phyloP scores from a whole-genome alignment of 768 basidiomycete genomes.

The Suillus luteus region DNA sequence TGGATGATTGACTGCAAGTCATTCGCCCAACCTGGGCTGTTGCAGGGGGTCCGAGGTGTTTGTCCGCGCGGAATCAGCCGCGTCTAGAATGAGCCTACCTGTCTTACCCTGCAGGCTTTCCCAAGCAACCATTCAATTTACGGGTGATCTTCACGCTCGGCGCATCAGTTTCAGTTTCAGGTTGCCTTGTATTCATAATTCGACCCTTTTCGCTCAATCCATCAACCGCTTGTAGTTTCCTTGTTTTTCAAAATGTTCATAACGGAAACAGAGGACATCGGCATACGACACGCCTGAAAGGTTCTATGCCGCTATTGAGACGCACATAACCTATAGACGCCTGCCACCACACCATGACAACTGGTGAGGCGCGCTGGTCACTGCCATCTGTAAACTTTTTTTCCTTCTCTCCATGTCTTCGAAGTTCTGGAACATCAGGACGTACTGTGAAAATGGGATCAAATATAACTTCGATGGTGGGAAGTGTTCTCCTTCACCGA shows the following conservation, averaged over 20 bases:
- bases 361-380: neutral
- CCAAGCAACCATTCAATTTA: neutral
- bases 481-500: neutral
- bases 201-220: neutral
- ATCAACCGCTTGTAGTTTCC: neutral
- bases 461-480: neutral
- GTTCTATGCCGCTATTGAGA: slow-evolving; percentile 30
- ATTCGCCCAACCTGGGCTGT: neutral
- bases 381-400: neutral
- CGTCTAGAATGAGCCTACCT: neutral
- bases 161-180: neutral
- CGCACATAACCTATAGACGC: slow-evolving; percentile 14
- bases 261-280: slow-evolving; percentile 17
- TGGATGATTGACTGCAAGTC: neutral
- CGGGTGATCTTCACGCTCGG: neutral
- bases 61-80: slow-evolving; percentile 5
- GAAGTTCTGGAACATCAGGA: neutral
- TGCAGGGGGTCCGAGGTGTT: neutral
- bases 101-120: neutral
- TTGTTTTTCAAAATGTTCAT: neutral
- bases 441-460: neutral
- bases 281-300: slow-evolving; percentile 30
- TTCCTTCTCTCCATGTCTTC: neutral
- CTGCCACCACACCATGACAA: slow-evolving; percentile 8
- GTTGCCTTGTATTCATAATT: neutral